These are phyloP conservation scores for Moesziomyces parantarcticus DNA, from an alignment of 1,284 basidiomycete species.

Conservation along the genomic window DNA sequence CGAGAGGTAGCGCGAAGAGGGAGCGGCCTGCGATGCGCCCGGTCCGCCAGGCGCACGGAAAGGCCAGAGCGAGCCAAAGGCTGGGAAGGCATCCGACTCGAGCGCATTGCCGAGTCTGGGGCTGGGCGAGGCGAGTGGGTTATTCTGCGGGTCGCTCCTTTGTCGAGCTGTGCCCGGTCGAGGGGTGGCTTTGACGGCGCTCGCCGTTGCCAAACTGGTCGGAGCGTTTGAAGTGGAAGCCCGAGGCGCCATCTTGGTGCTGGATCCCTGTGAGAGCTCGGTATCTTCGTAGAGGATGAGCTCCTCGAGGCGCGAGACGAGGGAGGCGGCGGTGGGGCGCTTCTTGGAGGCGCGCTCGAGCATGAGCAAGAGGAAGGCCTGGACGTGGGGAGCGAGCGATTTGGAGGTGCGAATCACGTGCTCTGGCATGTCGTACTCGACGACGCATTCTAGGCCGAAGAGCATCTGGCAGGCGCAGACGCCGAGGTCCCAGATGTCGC, in stretches of 20 bases:
- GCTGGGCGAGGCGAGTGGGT: conserved; percentile 11
- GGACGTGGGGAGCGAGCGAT: conserved; percentile 35
- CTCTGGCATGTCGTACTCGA: conserved; percentile 50
- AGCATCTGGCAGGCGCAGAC: conserved; percentile 63
- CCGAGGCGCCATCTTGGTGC: conserved; percentile 22
- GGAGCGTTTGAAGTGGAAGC: conserved; percentile 7
- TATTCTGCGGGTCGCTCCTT: conserved; percentile 13
- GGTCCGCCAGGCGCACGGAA: conserved; percentile 39
- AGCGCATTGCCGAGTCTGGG: conserved; percentile 13
- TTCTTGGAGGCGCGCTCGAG: conserved; percentile 56
- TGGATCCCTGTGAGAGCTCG: conserved; percentile 34
- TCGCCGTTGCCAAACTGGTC: conserved; percentile 6
- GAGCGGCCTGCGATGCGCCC: conserved; percentile 15
- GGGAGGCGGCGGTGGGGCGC: conserved; percentile 43
- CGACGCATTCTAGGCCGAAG: conserved; percentile 51
- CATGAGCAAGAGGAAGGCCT: conserved; percentile 49
- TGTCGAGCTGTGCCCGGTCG: conserved; percentile 24
- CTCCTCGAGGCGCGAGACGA: conserved; percentile 56
- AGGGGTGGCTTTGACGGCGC: conserved; percentile 19
- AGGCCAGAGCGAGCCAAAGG: conserved; percentile 60
- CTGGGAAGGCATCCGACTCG: conserved; percentile 14
- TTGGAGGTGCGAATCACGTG: conserved; percentile 30
- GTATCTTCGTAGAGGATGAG: conserved; percentile 54
- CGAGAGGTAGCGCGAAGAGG: conserved; percentile 61
- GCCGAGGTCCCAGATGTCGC: conserved; percentile 66